Evolutionary conservation across 768 basidiomycete species (phyloP).

Genomic region (Mycena sanguinolenta): DNA sequence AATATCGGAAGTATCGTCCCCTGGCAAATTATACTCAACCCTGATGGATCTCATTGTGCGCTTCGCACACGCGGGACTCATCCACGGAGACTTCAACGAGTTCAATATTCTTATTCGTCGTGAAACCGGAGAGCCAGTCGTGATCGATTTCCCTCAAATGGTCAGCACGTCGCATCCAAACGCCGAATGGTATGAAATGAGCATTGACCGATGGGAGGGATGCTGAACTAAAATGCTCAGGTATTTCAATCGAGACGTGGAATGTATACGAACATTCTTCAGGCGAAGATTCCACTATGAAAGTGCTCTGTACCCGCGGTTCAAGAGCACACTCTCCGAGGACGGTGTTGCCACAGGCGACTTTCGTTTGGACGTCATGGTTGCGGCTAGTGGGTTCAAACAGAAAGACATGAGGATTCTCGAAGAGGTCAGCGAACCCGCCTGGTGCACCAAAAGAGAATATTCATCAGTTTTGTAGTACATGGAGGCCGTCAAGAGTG

Average conservation of each 20-base stretch:
- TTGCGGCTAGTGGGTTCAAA: constrained; percentile 94
- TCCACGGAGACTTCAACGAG: constrained; percentile 99
- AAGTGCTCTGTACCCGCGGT: constrained; percentile 88
- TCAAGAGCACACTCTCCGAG: constrained; percentile 73
- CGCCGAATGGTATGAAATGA: constrained; percentile 85
- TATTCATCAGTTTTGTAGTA: constrained; percentile 61
- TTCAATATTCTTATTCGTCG: constrained; percentile 97
- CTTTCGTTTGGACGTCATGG: constrained; percentile 91
- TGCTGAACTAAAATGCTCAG: constrained; percentile 54
- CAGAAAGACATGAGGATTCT: constrained; percentile 84
- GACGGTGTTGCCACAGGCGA: constrained; percentile 57
- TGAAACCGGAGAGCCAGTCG: constrained; percentile 79
- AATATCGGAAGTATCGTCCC: constrained; percentile 84
- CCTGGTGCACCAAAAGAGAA: constrained; percentile 1
- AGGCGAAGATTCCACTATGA: constrained; percentile 92
- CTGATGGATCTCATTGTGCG: constrained; percentile 98
- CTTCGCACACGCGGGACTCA: constrained; percentile 93
- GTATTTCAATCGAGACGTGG: constrained; percentile 99
- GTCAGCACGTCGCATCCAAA: constrained; percentile 97
- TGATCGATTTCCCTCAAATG: constrained; percentile 99
- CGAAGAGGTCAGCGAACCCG: constrained; percentile 76
- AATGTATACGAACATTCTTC: constrained; percentile 96
- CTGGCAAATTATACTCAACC: constrained; percentile 89
- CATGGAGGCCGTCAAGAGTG: constrained; percentile 66
- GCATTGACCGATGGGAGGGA: constrained; percentile 20